Base-by-base conservation (phyloP, 2,329 filamentous ascomycete species). In the Arthrobotrys pseudoclavata region DNA sequence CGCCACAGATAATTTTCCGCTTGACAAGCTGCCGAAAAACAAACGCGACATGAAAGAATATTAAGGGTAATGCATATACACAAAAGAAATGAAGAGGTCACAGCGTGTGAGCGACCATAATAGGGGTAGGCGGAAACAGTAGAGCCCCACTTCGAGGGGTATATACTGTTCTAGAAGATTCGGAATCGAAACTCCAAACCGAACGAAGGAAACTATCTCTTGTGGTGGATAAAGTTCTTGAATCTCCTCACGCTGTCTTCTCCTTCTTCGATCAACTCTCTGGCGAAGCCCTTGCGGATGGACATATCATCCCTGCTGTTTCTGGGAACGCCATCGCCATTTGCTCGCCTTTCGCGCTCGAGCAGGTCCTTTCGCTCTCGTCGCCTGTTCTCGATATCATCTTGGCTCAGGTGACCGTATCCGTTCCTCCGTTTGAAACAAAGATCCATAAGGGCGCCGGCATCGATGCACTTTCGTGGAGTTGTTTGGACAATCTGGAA, bases 401-500 rank as follows among this genome's bases (percentile, higher is more conserved):
- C 91, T 83, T 97, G 93, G 81, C 90, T 94, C 18, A 97, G 86
- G 81, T 94, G 91, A 5, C 90, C 91, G 80, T 95, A 94, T 4
- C 92, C 92, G 82, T 94, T 92, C 57, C 91, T 89, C 48, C 92
- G 89, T 80, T 90, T 90, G 83, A 96, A 94, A 79, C 92, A 96
- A 7, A 92, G 88, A 79, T 97, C 93, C 85, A 97, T 89, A 13
- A 98, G 85, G 1, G 86, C 85, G 81, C 96, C 97, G 68, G 91
- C 91, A 83, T 98, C 93, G 20, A 97, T 84, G 81, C 97, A 87
- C 67, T 88, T 88, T 66, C 95, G 88, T 0, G 95, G 95, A 31
- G 97, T 89, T 1, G 90, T 90, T 85, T 98, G 95, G 29, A 98
- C 94, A 2, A 97, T 90, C 82, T 96, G 93, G 84, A 97, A 97